phyloP scores from a whole-genome alignment of 73 alveolate species.

The Blepharisma japonicum region DNA sequence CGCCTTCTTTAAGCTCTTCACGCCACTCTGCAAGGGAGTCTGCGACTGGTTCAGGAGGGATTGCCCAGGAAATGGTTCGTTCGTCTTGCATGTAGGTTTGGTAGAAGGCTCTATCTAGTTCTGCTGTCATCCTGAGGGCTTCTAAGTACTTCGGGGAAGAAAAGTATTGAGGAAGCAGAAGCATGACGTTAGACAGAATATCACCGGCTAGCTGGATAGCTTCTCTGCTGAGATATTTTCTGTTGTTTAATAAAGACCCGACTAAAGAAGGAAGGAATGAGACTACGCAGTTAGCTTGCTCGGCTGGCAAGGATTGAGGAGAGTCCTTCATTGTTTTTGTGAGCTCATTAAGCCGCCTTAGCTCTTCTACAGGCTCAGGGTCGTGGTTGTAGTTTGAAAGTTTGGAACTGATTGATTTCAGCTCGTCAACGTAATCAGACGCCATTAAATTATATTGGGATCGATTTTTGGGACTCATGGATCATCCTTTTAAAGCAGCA shows the following conservation, averaged over 20 bases:
- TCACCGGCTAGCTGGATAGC: not conserved
- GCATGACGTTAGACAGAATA: not conserved
- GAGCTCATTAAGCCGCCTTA: not conserved
- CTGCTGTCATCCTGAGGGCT: slow-evolving; percentile 6
- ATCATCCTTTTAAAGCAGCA: too few species aligned
- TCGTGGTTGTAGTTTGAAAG: slow-evolving; percentile 8
- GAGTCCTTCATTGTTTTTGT: not conserved
- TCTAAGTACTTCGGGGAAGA: slow-evolving; percentile 16
- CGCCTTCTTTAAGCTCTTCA: slow-evolving; percentile 47
- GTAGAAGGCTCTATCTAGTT: not conserved
- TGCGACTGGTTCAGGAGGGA: not conserved
- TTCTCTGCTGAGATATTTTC: not conserved
- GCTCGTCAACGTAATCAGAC: too few species aligned
- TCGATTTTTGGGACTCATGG: too few species aligned
- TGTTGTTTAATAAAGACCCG: not conserved
- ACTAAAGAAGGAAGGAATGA: not conserved
- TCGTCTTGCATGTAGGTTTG: not conserved
- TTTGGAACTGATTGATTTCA: not conserved
- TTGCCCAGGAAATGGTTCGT: slow-evolving; percentile 7
- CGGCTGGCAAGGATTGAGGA: not conserved
- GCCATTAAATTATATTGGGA: too few species aligned
- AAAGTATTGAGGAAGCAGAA: not conserved
- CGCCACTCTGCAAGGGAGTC: slow-evolving; percentile 63
- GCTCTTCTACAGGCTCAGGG: slow-evolving; percentile 10
- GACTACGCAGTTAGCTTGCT: not conserved